Base-by-base conservation (phyloP, 805 yeast genomes). In the Kuraishia floccosa region DNA sequence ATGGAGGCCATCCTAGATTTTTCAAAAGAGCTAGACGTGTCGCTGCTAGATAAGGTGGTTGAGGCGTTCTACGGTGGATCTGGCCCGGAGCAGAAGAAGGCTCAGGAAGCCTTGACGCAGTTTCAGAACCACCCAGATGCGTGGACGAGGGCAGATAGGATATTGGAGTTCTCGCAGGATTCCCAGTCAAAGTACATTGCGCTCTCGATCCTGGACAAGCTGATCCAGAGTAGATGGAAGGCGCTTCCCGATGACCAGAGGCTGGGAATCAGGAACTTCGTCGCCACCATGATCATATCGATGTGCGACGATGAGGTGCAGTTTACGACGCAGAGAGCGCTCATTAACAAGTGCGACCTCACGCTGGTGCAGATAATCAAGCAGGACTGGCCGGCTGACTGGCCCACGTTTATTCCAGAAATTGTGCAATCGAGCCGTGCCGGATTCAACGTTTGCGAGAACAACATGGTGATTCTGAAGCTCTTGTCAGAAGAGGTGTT, bases 301-400 rank as follows among this genome's bases (percentile, higher is more conserved):
- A 71, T 89, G 69, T 83, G 95, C 57, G 89, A 84, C 37, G 83
- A 83, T 50, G 93, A 84, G 37, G 60, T 65, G 7, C 64, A 72
- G 20, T 85, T 87, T 49, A 68, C 65, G 30, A 56, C 68, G 25
- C 85, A 85, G 49, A 78, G 77, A 47, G 76, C 96, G 14, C 66
- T 91, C 48, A 84, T 91, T 49, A 84, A 81, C 61, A 91, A 91
- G 55, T 86, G 87, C 45, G 95, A 91, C 58, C 67, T 91, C 48
- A 89, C 97, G 11, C 64, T 91, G 46, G 98, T 91, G 23, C 93
- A 87, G 49, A 78, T 91, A 31, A 72, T 91, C 48, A 91, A 91
- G 49, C 97, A 91, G 58, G 99, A 91, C 53, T 91, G 99, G 99
- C 99, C 99, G 21, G 84, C 78, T 44, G 82, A 87, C 53, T 91